These are phyloP conservation scores for Blepharisma japonicum DNA, from an alignment of 73 alveolate genomes.

Conservation along the genomic window DNA sequence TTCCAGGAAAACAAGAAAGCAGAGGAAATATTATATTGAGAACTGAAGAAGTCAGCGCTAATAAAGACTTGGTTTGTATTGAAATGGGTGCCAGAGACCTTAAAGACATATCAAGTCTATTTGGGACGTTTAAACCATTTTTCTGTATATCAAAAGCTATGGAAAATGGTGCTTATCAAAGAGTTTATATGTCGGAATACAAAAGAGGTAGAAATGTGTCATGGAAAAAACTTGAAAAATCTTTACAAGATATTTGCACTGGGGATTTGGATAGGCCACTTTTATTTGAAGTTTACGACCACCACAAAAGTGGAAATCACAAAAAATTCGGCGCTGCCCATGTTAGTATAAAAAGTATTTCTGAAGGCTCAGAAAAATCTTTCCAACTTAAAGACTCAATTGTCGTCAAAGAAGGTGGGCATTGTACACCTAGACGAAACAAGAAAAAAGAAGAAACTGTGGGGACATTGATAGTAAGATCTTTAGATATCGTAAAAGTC, in stretches of 20 bases:
- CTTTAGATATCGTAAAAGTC: slow-evolving; percentile 35
- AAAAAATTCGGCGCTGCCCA: slow-evolving; percentile 47
- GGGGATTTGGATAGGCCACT: slow-evolving; percentile 66
- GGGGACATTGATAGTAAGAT: slow-evolving; percentile 39
- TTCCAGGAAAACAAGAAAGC: background rate
- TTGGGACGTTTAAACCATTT: background rate
- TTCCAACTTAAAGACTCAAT: background rate
- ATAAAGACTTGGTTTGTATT: background rate
- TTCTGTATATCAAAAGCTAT: background rate
- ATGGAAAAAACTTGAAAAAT: slow-evolving; percentile 56
- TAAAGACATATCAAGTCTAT: background rate
- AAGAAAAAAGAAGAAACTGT: background rate
- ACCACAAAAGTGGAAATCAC: slow-evolving; percentile 47
- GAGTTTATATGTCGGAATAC: slow-evolving; percentile 47
- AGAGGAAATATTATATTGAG: slow-evolving; percentile 19
- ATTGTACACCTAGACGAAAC: background rate
- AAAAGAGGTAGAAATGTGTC: slow-evolving; percentile 30
- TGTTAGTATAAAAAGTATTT: slow-evolving; percentile 40
- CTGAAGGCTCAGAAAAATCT: slow-evolving; percentile 26
- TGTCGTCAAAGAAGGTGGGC: too few species aligned
- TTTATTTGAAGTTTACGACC: slow-evolving; percentile 63
- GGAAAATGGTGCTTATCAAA: background rate
- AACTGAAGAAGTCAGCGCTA: slow-evolving; percentile 16
- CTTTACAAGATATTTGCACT: slow-evolving; percentile 58
- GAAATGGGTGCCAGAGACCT: slow-evolving; percentile 11